Percentiles rank a stretch among this genome's conserved stretches.
Evolutionary conservation across 306 rosid species (phyloP).

Genomic region (Castanopsis chinensis): DNA sequence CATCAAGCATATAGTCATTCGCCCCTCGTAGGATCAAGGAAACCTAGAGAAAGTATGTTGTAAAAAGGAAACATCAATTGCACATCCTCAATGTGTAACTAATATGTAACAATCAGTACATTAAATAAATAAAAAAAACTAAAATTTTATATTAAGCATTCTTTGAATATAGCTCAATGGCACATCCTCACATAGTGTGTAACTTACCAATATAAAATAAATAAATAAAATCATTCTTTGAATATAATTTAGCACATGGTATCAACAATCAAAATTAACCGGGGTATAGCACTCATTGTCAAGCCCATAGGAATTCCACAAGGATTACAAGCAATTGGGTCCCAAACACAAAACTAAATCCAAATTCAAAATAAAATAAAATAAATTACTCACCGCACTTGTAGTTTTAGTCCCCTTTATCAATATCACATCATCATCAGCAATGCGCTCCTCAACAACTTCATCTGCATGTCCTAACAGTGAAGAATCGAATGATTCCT

Average conservation of each 20-base stretch:
- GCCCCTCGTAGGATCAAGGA: slow-evolving; percentile 94
- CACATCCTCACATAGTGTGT: too few relatives aligned
- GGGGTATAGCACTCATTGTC: not conserved
- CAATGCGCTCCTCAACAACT: slow-evolving; percentile 93
- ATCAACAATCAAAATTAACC: not conserved
- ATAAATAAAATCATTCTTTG: not conserved
- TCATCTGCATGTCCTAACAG: slow-evolving; percentile 92
- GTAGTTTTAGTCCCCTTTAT: slow-evolving; percentile 88
- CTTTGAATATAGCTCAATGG: not conserved
- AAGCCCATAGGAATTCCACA: not conserved
- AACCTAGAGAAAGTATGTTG: slow-evolving; percentile 43
- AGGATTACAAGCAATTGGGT: not conserved
- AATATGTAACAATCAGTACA: not conserved
- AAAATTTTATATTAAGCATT: not conserved
- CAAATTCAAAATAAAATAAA: not conserved
- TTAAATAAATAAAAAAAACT: not conserved
- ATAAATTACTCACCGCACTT: slow-evolving; percentile 69
- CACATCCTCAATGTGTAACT: slow-evolving; percentile 14
- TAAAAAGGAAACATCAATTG: not conserved
- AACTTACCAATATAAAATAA: too few relatives aligned
- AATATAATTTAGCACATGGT: too few relatives aligned
- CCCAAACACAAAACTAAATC: not conserved
- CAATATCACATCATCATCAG: slow-evolving; percentile 88
- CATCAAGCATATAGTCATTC: slow-evolving; percentile 96
- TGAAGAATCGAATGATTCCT: slow-evolving; percentile 92